These are phyloP conservation scores for Serendipita sp. DNA, from an alignment of 768 basidiomycete species.

Conservation along the genomic window DNA sequence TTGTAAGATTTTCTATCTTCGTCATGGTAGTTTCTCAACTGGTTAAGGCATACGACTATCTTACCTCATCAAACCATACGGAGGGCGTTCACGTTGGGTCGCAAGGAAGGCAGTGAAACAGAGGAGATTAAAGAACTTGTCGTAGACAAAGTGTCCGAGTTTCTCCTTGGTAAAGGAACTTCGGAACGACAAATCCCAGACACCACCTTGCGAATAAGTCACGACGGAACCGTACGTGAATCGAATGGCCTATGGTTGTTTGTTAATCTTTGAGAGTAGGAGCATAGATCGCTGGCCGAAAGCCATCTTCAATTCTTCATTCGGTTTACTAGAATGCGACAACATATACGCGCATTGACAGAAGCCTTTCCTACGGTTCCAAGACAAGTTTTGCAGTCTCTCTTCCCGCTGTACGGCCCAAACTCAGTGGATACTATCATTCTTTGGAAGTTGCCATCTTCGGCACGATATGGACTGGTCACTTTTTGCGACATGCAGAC, in stretches of 20 bases:
- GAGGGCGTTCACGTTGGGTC: neutral
- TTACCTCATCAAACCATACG: neutral
- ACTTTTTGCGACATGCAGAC: conserved; percentile 41
- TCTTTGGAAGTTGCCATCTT: conserved; percentile 55
- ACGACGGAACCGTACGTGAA: neutral
- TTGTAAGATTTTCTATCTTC: neutral
- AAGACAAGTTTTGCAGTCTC: conserved; percentile 27
- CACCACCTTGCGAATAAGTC: neutral
- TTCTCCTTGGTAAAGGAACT: neutral
- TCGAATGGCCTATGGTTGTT: no score
- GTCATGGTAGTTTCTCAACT: neutral
- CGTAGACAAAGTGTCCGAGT: neutral
- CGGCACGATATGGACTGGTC: conserved; percentile 45
- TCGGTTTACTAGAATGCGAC: conserved; percentile 19
- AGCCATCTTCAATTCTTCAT: neutral
- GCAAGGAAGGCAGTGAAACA: neutral
- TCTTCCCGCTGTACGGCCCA: conserved; percentile 76
- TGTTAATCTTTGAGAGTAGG: neutral
- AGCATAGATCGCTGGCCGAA: neutral
- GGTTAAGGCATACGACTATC: neutral
- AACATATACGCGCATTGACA: conserved; percentile 23
- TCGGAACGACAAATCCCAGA: neutral
- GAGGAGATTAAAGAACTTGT: neutral
- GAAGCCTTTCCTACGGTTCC: conserved; percentile 36
- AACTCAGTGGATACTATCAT: conserved; percentile 53